Evolutionary conservation across 2,329 filamentous ascomycete genomes (phyloP).

Genomic region (Geosmithia putterillii): DNA sequence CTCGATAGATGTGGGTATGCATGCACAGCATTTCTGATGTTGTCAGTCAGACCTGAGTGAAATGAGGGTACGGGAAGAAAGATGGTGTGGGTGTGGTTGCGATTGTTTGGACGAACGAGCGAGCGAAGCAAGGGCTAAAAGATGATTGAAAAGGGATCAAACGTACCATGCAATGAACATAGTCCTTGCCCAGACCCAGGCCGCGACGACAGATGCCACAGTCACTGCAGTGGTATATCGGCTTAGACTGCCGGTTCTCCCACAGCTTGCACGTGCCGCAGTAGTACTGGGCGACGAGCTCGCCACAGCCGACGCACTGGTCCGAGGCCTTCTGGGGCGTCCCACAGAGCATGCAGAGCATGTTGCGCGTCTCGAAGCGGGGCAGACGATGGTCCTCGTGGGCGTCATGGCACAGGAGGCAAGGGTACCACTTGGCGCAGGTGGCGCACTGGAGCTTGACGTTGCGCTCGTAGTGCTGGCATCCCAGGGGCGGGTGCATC

Average conservation of each 20-base stretch:
- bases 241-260: constrained; percentile 85
- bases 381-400: constrained; percentile 64
- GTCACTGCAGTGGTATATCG: constrained; percentile 91
- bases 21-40: constrained; percentile 72
- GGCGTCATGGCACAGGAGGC: constrained; percentile 85
- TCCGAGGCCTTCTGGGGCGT: constrained; percentile 75
- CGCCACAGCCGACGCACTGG: constrained; percentile 64
- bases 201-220: constrained; percentile 93
- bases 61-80: neutral
- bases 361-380: constrained; percentile 76
- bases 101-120: neutral
- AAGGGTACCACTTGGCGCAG: constrained; percentile 88
- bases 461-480: constrained; percentile 87
- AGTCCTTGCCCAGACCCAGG: constrained; percentile 87
- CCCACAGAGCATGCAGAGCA: constrained; percentile 94
- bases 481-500: constrained; percentile 51
- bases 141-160: neutral
- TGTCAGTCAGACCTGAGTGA: constrained; percentile 5
- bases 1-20: constrained; percentile 79
- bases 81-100: neutral
- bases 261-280: constrained; percentile 92
- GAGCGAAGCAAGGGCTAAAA: too few relatives aligned
- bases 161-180: constrained; percentile 89
- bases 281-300: constrained; percentile 76
- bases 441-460: constrained; percentile 90